Conservation (phyloP, 78 protist species). For the Tieghemostelium lacteum region DNA sequence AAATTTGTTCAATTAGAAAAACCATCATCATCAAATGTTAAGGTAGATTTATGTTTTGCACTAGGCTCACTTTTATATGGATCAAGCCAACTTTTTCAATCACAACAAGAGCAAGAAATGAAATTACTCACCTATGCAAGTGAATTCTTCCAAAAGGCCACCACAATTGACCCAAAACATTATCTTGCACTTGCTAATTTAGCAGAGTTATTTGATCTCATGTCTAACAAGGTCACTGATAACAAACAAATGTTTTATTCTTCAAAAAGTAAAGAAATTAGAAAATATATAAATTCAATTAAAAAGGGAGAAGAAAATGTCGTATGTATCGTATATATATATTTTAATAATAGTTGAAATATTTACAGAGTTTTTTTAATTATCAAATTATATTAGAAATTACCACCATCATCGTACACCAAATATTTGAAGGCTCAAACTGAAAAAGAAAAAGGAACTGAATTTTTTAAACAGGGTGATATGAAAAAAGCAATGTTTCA, state of each 20-base stretch:
- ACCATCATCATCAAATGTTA: neutral
- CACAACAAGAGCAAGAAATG: neutral
- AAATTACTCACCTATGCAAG: neutral
- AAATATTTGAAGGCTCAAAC: conserved; percentile 35
- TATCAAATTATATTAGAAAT: neutral
- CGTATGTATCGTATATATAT: neutral
- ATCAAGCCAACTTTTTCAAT: neutral
- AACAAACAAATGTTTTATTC: conserved; percentile 45
- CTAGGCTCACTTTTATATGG: neutral
- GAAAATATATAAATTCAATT: neutral
- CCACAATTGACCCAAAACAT: neutral
- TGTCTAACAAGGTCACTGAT: neutral
- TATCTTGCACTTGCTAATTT: neutral
- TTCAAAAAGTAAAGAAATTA: conserved; percentile 17
- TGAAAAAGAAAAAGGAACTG: conserved; percentile 57
- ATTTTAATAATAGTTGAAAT: neutral
- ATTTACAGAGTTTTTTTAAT: neutral
- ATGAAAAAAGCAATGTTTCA: conserved; percentile 29
- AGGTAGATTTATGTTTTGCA: neutral
- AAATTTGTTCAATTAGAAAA: neutral
- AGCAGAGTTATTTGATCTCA: neutral
- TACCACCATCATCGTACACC: conserved; percentile 37
- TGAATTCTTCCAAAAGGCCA: neutral
- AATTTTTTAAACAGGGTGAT: conserved; percentile 33
- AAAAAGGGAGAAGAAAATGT: conserved; percentile 28